Evolutionary conservation across 192 early-diverging fungal genomes (phyloP).

Genomic region (Gigaspora rosea): DNA sequence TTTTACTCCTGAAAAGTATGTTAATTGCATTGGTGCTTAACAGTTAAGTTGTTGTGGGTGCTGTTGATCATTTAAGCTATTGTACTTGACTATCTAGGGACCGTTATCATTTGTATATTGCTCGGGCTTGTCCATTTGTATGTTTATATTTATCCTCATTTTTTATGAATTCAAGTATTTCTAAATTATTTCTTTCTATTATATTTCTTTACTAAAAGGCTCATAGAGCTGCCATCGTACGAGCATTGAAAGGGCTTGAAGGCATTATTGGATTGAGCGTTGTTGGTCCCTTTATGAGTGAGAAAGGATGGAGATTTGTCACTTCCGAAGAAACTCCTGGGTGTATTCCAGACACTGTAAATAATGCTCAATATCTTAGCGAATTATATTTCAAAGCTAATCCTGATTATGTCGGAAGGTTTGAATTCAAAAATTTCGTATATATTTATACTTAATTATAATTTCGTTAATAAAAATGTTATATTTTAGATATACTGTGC

Average conservation of each 20-base stretch:
- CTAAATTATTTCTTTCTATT: not conserved
- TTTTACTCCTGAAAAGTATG: constrained; percentile 74
- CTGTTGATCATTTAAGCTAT: too few relatives aligned
- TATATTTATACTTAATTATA: not conserved
- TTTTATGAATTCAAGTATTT: not conserved
- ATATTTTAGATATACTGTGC: constrained; percentile 79
- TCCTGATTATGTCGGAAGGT: constrained; percentile 64
- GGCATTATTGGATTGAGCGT: constrained; percentile 81
- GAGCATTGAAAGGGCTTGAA: constrained; percentile 89
- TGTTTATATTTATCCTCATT: not conserved
- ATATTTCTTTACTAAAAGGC: constrained; percentile 56
- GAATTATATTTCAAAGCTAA: constrained; percentile 94
- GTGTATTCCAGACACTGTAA: constrained; percentile 73
- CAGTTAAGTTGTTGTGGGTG: not conserved
- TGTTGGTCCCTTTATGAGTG: constrained; percentile 78
- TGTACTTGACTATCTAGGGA: constrained; percentile 35
- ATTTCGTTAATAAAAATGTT: not conserved
- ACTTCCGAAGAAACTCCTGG: constrained; percentile 73
- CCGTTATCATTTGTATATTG: constrained; percentile 84
- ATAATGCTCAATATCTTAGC: constrained; percentile 72
- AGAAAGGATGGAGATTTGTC: constrained; percentile 82
- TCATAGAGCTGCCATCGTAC: constrained; percentile 83
- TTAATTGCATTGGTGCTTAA: not conserved
- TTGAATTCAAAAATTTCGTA: constrained; percentile 20
- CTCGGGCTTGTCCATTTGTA: constrained; percentile 66